These are phyloP conservation scores for Grigorovia humatica DNA, from an alignment of 805 yeast species.

Conservation along the genomic window DNA sequence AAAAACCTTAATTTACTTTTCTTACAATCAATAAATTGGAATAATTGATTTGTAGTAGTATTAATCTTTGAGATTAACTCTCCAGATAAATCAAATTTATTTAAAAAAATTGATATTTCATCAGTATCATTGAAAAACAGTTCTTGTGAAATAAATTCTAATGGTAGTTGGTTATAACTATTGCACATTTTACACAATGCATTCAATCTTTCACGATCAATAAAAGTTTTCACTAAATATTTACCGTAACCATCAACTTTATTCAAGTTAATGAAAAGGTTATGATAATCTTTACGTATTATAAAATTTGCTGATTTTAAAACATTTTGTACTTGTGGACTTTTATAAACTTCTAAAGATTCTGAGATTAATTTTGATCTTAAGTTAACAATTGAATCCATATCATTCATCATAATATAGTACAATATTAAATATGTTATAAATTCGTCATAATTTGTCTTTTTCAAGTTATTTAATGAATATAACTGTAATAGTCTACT, in stretches of 20 bases:
- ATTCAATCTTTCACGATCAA: slow-evolving; percentile 46
- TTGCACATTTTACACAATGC: slow-evolving; percentile 47
- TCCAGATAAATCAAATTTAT: slow-evolving; percentile 28
- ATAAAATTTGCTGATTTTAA: slow-evolving; percentile 26
- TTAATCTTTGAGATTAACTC: slow-evolving; percentile 35
- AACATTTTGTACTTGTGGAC: slow-evolving; percentile 19
- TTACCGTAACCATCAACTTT: slow-evolving; percentile 35
- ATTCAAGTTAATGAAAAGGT: slow-evolving; percentile 37
- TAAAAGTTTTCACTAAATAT: slow-evolving; percentile 41
- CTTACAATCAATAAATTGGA: slow-evolving; percentile 27
- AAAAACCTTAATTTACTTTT: slow-evolving; percentile 30
- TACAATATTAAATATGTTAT: slow-evolving; percentile 65
- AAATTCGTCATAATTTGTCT: slow-evolving; percentile 45
- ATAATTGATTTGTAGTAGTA: slow-evolving; percentile 19
- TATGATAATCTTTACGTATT: slow-evolving; percentile 40
- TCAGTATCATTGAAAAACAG: neutral
- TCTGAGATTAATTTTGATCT: slow-evolving; percentile 15
- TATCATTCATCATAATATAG: slow-evolving; percentile 61
- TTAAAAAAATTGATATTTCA: slow-evolving; percentile 23
- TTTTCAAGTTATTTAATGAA: slow-evolving; percentile 30
- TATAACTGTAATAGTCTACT: slow-evolving; percentile 64
- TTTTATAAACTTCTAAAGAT: slow-evolving; percentile 8
- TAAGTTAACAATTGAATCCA: slow-evolving; percentile 20
- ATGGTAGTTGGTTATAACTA: slow-evolving; percentile 41
- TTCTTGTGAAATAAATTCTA: slow-evolving; percentile 27